Evolutionary conservation across 2,329 filamentous ascomycete species (phyloP), one percentile per base, ranked within the genome.

Genomic region (Coccinonectria pachysandricola): DNA sequence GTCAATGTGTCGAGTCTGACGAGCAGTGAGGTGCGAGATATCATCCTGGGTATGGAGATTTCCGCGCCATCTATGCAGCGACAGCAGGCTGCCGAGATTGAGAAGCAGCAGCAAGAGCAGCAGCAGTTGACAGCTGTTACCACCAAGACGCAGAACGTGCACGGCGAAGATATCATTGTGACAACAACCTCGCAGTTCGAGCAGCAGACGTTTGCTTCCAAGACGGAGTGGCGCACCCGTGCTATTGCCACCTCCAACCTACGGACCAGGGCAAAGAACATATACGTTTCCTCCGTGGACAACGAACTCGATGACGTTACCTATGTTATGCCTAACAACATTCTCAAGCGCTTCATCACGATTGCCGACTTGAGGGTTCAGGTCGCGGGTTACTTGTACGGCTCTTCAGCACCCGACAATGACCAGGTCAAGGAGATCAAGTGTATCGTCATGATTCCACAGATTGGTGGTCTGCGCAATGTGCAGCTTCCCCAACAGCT

Each of bases 11-110:
- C 92, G 10, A 94, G 86, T 54, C 68, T 98, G 58, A 98, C 91
- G 1, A 94, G 77, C 52, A 94, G 83, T 46, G 91, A 98, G 72
- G 91, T 98, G 26, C 79, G 91, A 45, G 91, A 98, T 50, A 96
- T 98, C 47, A 98, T 98, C 45, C 62, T 98, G 37, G 91, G 91
- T 70, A 98, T 98, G 92, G 92, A 98, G 54, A 98, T 98, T 32
- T 94, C 85, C 33, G 92, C 91, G 15, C 91, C 91, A 13, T 96
- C 88, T 2, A 81, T 98, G 77, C 91, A 98, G 62, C 79, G 92
- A 50, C 92, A 98, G 58, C 91, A 96, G 58, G 91, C 91, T 11
- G 88, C 91, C 34, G 91, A 98, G 57, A 94, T 98, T 43, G 92
- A 98, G 64, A 95, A 95, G 68, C 91, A 96, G 57, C 86, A 96